Evolutionary conservation across 2,329 filamentous ascomycete species (phyloP).

Genomic region (Karstenula rhodostoma): DNA sequence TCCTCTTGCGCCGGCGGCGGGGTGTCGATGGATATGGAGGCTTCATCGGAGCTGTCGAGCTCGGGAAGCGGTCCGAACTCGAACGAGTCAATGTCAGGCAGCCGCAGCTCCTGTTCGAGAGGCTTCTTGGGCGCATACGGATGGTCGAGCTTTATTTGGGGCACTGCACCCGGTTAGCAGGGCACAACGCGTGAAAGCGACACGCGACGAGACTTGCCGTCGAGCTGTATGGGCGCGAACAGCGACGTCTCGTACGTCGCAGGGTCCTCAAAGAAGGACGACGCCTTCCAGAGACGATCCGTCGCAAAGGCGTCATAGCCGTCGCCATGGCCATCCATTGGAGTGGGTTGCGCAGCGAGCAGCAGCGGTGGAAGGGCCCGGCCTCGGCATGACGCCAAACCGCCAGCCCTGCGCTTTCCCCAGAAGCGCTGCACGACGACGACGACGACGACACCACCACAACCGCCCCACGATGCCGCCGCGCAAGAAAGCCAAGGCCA

Average conservation of each 20-base stretch:
- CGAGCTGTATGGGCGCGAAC: slow-evolving; percentile 45
- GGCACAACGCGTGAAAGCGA: slow-evolving; percentile 31
- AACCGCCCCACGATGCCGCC: slow-evolving; percentile 66
- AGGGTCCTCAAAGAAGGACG: slow-evolving; percentile 53
- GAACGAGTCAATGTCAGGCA: slow-evolving; percentile 51
- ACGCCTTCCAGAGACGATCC: slow-evolving; percentile 67
- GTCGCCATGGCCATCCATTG: slow-evolving; percentile 52
- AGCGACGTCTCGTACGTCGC: slow-evolving; percentile 36
- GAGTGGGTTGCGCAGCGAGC: slow-evolving; percentile 18
- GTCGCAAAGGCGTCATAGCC: slow-evolving; percentile 68
- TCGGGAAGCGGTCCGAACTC: slow-evolving; percentile 50
- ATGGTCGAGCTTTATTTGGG: slow-evolving; percentile 47
- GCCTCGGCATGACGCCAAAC: slow-evolving; percentile 43
- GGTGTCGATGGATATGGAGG: slow-evolving; percentile 36
- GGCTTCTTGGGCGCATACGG: slow-evolving; percentile 49
- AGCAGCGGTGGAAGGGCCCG: slow-evolving; percentile 23
- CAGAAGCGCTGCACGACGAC: too few species aligned
- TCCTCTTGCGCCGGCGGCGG: slow-evolving; percentile 34
- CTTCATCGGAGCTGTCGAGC: slow-evolving; percentile 43
- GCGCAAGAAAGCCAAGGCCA: slow-evolving; percentile 70
- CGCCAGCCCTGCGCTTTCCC: slow-evolving; percentile 27
- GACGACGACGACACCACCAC: not conserved
- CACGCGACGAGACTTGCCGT: slow-evolving; percentile 45
- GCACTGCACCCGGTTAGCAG: slow-evolving; percentile 40
- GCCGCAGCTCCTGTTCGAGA: slow-evolving; percentile 44